These are phyloP conservation scores for Citeromyces matritensis DNA, from an alignment of 805 yeast genomes.

Conservation along the genomic window DNA sequence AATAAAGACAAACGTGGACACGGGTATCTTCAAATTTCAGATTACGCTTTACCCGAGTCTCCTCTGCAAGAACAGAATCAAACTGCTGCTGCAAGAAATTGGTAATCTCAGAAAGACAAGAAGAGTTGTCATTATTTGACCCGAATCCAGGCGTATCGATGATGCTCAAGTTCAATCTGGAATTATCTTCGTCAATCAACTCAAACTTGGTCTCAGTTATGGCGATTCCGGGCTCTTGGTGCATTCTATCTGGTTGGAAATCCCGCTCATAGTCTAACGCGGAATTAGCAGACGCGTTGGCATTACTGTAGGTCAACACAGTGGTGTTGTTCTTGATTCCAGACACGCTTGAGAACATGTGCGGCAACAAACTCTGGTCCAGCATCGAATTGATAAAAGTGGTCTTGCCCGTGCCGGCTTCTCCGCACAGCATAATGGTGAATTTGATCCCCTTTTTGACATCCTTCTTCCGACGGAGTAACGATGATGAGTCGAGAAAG, in stretches of 20 bases:
- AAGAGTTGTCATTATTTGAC: slow-evolving; percentile 41
- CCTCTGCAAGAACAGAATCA: slow-evolving; percentile 70
- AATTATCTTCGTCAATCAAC: slow-evolving; percentile 36
- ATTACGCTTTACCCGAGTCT: slow-evolving; percentile 73
- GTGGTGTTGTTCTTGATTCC: slow-evolving; percentile 14
- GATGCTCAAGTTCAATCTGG: slow-evolving; percentile 34
- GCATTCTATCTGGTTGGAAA: slow-evolving; percentile 46
- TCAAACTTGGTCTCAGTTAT: slow-evolving; percentile 54
- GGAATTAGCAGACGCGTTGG: slow-evolving; percentile 9
- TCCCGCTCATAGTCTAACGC: slow-evolving; percentile 22
- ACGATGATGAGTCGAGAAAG: slow-evolving; percentile 9
- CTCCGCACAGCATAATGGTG: slow-evolving; percentile 60
- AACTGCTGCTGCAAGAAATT: slow-evolving; percentile 63
- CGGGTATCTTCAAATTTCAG: slow-evolving; percentile 70
- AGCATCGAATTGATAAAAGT: slow-evolving; percentile 58
- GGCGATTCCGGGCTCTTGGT: slow-evolving; percentile 62
- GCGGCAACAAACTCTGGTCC: slow-evolving; percentile 46
- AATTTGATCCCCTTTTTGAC: slow-evolving; percentile 61
- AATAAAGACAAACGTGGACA: slow-evolving; percentile 60
- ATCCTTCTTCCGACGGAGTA: slow-evolving; percentile 42
- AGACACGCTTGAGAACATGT: slow-evolving; percentile 20
- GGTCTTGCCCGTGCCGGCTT: slow-evolving; percentile 65
- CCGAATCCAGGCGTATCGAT: slow-evolving; percentile 52
- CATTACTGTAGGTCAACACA: slow-evolving; percentile 30
- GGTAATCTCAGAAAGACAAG: slow-evolving; percentile 53